Evolutionary conservation across 345 rosid genomes (phyloP).

Genomic region (Moringa oleifera): DNA sequence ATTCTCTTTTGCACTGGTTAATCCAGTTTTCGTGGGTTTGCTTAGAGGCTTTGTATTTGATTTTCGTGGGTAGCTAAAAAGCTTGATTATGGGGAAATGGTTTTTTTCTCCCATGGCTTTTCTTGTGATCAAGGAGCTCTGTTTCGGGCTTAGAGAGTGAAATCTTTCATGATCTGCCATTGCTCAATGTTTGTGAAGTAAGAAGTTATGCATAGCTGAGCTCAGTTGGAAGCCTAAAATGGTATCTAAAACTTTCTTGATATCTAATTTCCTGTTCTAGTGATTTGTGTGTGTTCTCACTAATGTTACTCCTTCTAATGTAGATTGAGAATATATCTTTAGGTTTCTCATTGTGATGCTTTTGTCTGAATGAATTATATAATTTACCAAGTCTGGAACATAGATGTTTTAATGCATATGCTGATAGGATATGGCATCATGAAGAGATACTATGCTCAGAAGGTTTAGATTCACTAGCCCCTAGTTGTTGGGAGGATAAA

Average conservation of each 20-base stretch:
- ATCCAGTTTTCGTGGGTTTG: slow-evolving; percentile 7
- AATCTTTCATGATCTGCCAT: slow-evolving; percentile 11
- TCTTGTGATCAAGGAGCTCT: slow-evolving; percentile 1
- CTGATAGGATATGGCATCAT: background rate
- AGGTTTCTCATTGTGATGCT: background rate
- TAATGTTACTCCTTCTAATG: background rate
- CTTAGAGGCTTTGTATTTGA: slow-evolving; percentile 7
- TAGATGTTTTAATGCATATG: background rate
- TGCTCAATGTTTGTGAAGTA: slow-evolving; percentile 15
- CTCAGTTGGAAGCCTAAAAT: slow-evolving; percentile 28
- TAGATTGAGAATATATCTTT: background rate
- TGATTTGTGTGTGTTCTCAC: background rate
- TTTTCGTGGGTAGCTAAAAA: slow-evolving; percentile 11
- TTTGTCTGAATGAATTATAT: background rate
- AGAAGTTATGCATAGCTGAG: slow-evolving; percentile 3
- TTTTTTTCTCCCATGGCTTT: background rate
- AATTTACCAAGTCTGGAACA: background rate
- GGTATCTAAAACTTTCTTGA: slow-evolving; percentile 32
- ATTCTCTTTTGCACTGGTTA: slow-evolving; percentile 7
- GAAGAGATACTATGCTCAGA: background rate
- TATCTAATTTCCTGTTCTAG: background rate
- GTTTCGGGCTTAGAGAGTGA: background rate
- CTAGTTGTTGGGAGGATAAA: background rate
- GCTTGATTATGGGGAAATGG: slow-evolving; percentile 13
- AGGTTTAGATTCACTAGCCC: no score